Evolutionary conservation across 331 rosid species (phyloP).

Genomic region (Quercus phellos): DNA sequence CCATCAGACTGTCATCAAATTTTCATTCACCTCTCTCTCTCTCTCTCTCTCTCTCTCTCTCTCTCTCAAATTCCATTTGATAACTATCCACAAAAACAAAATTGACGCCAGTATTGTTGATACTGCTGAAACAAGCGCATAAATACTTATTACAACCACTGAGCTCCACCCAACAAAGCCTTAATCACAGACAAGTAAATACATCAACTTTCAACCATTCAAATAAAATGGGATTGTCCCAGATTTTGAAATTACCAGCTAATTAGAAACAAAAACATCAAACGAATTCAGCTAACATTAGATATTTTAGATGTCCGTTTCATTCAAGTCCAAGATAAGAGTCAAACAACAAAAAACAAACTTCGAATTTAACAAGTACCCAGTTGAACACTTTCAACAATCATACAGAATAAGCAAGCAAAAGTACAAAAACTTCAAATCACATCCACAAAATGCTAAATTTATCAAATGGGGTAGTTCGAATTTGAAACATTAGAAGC

Average conservation of each 20-base stretch:
- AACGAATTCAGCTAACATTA: neutral
- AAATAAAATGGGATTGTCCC: neutral
- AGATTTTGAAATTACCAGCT: neutral
- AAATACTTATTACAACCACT: too few species aligned
- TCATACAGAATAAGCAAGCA: neutral
- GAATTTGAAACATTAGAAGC: neutral
- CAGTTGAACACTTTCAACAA: neutral
- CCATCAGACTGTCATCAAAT: too few species aligned
- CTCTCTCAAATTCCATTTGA: too few species aligned
- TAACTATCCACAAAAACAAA: too few species aligned
- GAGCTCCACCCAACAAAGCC: neutral
- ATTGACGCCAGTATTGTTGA: too few species aligned
- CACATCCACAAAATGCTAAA: neutral
- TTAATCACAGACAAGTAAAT: neutral
- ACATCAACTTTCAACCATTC: neutral
- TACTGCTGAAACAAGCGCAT: too few species aligned
- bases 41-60: too few species aligned
- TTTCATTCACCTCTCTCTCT: too few species aligned
- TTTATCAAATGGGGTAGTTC: neutral
- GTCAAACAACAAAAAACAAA: neutral
- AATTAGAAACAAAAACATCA: conserved; percentile 1
- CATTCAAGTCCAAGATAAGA: neutral
- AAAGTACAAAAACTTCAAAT: neutral
- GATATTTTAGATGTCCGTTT: neutral
- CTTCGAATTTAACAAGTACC: neutral